Percentiles rank a stretch among this genome's conserved stretches.
phyloP scores from a whole-genome alignment of 2,329 filamentous ascomycete genomes.

The Phialocephala subalpina region DNA sequence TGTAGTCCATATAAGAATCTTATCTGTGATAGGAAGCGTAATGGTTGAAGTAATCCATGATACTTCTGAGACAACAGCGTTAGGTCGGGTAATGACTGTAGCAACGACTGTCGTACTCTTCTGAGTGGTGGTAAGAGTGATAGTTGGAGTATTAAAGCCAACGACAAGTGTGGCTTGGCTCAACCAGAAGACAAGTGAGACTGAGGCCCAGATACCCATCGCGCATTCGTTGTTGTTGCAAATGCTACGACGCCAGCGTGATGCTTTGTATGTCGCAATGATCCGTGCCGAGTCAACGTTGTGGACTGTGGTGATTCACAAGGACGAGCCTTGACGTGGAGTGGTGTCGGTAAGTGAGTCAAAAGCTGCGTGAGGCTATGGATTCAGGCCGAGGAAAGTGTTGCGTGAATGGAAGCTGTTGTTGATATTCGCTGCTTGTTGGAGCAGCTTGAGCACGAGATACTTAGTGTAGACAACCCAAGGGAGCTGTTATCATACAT shows the following conservation, averaged over 20 bases:
- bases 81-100: too few relatives aligned
- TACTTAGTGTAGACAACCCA: too few relatives aligned
- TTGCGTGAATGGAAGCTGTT: too few relatives aligned
- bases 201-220: background rate
- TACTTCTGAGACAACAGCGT: too few relatives aligned
- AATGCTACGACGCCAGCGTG: background rate
- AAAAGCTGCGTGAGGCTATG: background rate
- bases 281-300: background rate
- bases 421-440: too few relatives aligned
- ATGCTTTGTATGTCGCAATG: background rate
- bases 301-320: background rate
- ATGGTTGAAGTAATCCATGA: too few relatives aligned
- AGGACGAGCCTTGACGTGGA: background rate
- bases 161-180: background rate
- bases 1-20: background rate
- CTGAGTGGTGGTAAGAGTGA: background rate
- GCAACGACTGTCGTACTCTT: background rate
- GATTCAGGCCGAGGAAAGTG: background rate
- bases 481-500: too few relatives aligned
- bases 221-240: background rate
- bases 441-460: too few relatives aligned
- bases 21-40: background rate
- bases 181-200: background rate
- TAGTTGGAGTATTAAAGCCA: background rate
- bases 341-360: background rate